These are phyloP conservation scores for Saitozyma podzolica DNA, from an alignment of 768 basidiomycete species.

Conservation along the genomic window DNA sequence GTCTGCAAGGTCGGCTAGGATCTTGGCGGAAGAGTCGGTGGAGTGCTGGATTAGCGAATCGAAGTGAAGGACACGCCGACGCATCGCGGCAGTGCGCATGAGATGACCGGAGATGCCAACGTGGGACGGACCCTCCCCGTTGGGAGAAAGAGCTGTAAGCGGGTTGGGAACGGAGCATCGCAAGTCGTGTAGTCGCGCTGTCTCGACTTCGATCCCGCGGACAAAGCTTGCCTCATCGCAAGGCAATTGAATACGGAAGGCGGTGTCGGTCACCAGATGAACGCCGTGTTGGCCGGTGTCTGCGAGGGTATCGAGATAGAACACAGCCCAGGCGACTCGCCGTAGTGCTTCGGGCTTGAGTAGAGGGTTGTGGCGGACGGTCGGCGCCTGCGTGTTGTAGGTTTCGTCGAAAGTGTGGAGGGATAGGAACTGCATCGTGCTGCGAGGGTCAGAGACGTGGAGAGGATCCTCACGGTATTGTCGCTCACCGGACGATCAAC, in stretches of 20 bases:
- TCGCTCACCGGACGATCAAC: too few relatives aligned
- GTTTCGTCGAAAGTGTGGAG: conserved; percentile 24
- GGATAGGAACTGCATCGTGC: conserved; percentile 31
- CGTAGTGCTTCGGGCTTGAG: conserved; percentile 13
- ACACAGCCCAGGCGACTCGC: conserved; percentile 28
- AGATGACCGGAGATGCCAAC: conserved; percentile 8
- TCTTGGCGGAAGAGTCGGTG: neutral
- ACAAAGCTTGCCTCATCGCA: conserved; percentile 17
- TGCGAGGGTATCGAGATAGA: conserved; percentile 7
- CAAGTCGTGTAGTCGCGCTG: neutral
- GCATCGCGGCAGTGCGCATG: conserved; percentile 5
- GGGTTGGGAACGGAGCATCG: neutral
- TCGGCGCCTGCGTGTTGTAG: conserved; percentile 5
- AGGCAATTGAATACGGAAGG: conserved; percentile 24
- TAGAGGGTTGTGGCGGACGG: conserved; percentile 11
- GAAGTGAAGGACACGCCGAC: conserved; percentile 12
- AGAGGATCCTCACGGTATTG: conserved; percentile 18
- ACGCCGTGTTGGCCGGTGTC: conserved; percentile 19
- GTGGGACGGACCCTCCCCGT: neutral
- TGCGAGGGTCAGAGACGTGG: neutral
- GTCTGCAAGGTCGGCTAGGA: neutral
- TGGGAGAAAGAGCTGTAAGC: neutral
- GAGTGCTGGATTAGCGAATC: conserved; percentile 2
- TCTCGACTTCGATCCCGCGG: conserved; percentile 5
- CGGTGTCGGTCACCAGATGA: conserved; percentile 15